phyloP scores from a whole-genome alignment of 2,329 filamentous ascomycete species.

The Claviceps pazoutovae region DNA sequence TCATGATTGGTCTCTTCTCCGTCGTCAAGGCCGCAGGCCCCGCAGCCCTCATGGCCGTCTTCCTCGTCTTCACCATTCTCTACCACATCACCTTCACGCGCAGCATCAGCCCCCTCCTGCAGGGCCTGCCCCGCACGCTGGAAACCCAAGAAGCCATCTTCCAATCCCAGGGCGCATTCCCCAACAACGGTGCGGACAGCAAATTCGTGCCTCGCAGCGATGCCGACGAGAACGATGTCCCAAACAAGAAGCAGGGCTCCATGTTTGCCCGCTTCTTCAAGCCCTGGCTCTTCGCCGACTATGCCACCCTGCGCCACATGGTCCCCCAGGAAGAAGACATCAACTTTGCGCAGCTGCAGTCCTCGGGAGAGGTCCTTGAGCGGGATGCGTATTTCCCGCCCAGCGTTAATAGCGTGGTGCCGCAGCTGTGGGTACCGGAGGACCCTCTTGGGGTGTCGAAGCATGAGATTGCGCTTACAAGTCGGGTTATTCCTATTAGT shows the following conservation, averaged over 20 bases:
- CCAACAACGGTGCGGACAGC: conserved; percentile 10
- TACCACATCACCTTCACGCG: conserved; percentile 61
- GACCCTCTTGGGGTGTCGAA: conserved; percentile 55
- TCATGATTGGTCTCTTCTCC: conserved; percentile 68
- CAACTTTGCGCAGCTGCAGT: conserved; percentile 34
- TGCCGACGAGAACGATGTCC: conserved; percentile 6
- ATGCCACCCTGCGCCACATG: conserved; percentile 53
- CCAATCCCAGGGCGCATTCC: conserved; percentile 15
- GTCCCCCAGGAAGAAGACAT: conserved; percentile 44
- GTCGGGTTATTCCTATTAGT: conserved; percentile 53
- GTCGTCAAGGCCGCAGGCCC: conserved; percentile 55
- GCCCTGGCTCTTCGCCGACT: conserved; percentile 64
- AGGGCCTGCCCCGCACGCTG: conserved; percentile 53
- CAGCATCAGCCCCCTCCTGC: conserved; percentile 57
- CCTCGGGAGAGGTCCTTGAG: conserved; percentile 45
- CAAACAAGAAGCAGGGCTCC: conserved; percentile 36
- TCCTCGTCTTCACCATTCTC: conserved; percentile 61
- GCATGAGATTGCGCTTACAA: conserved; percentile 57
- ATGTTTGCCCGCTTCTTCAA: conserved; percentile 50
- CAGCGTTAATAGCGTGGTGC: conserved; percentile 44
- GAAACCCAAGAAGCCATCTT: conserved; percentile 28
- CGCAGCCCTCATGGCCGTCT: conserved; percentile 58
- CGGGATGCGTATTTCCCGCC: conserved; percentile 60
- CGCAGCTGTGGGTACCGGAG: conserved; percentile 62
- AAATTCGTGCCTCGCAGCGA: conserved; percentile 4